Evolutionary conservation across 768 basidiomycete genomes (phyloP).

Genomic region (Tylopilus sp.): DNA sequence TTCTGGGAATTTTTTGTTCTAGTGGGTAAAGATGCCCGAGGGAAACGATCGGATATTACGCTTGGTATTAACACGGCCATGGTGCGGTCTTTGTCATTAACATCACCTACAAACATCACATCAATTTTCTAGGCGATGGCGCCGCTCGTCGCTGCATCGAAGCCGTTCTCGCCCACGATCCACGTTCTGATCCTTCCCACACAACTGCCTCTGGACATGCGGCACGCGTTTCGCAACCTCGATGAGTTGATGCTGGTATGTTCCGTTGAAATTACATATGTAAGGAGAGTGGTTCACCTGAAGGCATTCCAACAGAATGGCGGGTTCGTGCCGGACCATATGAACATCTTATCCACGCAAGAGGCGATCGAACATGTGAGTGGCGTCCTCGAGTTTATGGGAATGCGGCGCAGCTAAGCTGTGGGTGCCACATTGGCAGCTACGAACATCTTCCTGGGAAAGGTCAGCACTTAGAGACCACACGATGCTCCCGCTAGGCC

Average conservation of each 20-base stretch:
- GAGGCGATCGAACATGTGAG: constrained; percentile 61
- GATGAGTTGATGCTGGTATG: constrained; percentile 61
- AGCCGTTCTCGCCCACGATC: constrained; percentile 70
- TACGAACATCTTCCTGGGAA: constrained; percentile 53
- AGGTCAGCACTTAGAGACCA: constrained; percentile 42
- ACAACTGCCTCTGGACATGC: constrained; percentile 67
- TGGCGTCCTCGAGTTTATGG: neutral
- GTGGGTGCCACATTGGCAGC: constrained; percentile 35
- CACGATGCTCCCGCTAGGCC: constrained; percentile 57
- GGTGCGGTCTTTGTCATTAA: constrained; percentile 35
- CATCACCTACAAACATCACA: neutral
- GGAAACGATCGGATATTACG: constrained; percentile 54
- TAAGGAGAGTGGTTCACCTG: neutral
- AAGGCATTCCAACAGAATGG: constrained; percentile 40
- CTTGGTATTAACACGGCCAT: constrained; percentile 56
- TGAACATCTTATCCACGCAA: constrained; percentile 62
- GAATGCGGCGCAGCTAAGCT: neutral
- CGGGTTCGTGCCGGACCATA: constrained; percentile 62
- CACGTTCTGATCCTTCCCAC: constrained; percentile 76
- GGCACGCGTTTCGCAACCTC: constrained; percentile 62
- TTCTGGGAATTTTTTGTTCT: constrained; percentile 78
- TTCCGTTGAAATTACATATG: neutral
- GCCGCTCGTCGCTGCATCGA: constrained; percentile 41
- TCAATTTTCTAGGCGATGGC: constrained; percentile 48
- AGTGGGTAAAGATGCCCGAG: constrained; percentile 64